Evolutionary conservation across 805 yeast species (phyloP).

Genomic region (Candida insectalens): DNA sequence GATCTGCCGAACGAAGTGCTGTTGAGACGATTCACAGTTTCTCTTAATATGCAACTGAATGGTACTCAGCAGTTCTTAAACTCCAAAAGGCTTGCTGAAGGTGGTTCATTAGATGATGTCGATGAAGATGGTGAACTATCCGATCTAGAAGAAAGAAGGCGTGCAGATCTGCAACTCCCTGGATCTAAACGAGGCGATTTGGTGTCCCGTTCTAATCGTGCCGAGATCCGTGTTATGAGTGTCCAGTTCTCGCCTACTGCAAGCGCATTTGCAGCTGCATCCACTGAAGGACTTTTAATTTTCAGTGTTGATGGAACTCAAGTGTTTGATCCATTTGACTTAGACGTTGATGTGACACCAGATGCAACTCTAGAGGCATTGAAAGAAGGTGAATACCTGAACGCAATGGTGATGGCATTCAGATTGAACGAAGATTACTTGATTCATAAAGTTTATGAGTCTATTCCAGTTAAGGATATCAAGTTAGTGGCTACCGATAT

Average conservation of each 20-base stretch:
- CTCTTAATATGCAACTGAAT: conserved; percentile 81
- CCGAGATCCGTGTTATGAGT: conserved; percentile 74
- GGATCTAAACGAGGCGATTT: conserved; percentile 83
- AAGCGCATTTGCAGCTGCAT: conserved; percentile 83
- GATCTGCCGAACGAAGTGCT: conserved; percentile 85
- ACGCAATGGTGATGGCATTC: conserved; percentile 87
- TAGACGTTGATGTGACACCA: conserved; percentile 89
- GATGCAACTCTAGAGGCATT: conserved; percentile 57
- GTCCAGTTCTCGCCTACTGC: conserved; percentile 86
- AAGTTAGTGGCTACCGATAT: conserved; percentile 54
- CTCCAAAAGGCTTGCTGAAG: conserved; percentile 77
- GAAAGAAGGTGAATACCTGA: conserved; percentile 51
- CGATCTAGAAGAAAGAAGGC: conserved; percentile 58
- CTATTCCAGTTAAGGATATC: conserved; percentile 63
- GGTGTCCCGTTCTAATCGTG: conserved; percentile 62
- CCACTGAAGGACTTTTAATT: conserved; percentile 85
- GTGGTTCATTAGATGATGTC: conserved; percentile 72
- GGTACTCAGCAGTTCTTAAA: conserved; percentile 79
- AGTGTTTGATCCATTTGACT: conserved; percentile 88
- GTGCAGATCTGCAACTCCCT: conserved; percentile 62
- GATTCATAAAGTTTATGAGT: conserved; percentile 64
- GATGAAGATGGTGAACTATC: conserved; percentile 83
- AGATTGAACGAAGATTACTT: conserved; percentile 76
- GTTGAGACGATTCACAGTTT: conserved; percentile 71
- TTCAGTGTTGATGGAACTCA: conserved; percentile 69